Percentiles rank a stretch among this genome's conserved stretches.
Conservation (phyloP, 306 rosid genomes). For the Elaeagnus macrophylla region DNA sequence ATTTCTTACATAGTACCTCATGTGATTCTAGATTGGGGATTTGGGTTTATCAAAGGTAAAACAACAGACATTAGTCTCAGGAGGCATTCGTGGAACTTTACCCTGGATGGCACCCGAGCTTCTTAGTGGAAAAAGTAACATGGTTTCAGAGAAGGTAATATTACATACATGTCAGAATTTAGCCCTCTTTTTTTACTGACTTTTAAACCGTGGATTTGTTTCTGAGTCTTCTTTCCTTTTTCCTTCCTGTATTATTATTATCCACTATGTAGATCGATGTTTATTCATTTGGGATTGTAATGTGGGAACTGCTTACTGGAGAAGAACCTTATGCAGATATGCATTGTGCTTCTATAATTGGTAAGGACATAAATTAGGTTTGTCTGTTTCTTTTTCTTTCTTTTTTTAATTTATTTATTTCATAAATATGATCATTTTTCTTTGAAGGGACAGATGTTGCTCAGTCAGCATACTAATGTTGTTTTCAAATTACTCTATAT, state of each 20-base stretch:
- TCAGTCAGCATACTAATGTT: neutral
- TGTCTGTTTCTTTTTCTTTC: neutral
- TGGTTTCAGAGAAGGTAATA: conserved; percentile 95
- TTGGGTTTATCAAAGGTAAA: conserved; percentile 97
- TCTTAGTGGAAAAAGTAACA: conserved; percentile 91
- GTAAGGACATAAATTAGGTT: conserved; percentile 35
- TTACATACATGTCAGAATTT: neutral
- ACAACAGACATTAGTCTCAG: conserved; percentile 93
- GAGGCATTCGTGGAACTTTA: conserved; percentile 97
- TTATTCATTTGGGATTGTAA: conserved; percentile 92
- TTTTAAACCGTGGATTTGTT: conserved; percentile 5
- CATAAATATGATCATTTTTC: too few species aligned
- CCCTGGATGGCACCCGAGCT: conserved; percentile 99
- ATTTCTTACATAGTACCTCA: conserved; percentile 13
- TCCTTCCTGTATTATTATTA: conserved; percentile 19
- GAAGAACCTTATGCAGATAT: conserved; percentile 89
- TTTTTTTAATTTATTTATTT: neutral
- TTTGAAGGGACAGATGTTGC: neutral
- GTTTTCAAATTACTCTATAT: too few species aligned
- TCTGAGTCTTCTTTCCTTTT: conserved; percentile 17
- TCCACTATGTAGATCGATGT: conserved; percentile 75
- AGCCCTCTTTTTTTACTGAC: neutral
- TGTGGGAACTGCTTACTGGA: conserved; percentile 99
- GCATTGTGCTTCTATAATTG: conserved; percentile 98
- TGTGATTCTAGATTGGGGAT: conserved; percentile 74